Evolutionary conservation across 306 rosid genomes (phyloP).

Genomic region (Hippophae tibetana): DNA sequence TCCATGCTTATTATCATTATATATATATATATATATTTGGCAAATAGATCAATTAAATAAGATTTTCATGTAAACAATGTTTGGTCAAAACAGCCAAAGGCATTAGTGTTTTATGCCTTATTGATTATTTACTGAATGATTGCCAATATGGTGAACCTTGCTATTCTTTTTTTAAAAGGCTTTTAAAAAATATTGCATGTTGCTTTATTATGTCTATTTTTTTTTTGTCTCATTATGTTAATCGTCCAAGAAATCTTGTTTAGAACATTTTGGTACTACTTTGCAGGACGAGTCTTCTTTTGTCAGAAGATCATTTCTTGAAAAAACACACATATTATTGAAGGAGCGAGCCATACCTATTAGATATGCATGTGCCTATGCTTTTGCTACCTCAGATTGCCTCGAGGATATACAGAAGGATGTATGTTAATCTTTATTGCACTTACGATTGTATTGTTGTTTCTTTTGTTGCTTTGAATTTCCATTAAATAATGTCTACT

Average conservation of each 20-base stretch:
- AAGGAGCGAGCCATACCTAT: conserved; percentile 68
- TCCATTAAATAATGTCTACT: conserved; percentile 18
- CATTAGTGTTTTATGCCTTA: not conserved
- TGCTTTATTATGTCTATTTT: not conserved
- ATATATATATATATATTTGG: too few relatives aligned
- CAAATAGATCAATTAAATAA: not conserved
- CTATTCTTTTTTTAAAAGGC: not conserved
- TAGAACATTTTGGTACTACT: conserved; percentile 7
- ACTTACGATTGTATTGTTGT: conserved; percentile 1
- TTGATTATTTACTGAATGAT: not conserved
- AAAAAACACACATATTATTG: conserved; percentile 54
- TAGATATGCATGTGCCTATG: conserved; percentile 80
- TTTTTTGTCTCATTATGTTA: not conserved
- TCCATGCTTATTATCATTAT: too few relatives aligned
- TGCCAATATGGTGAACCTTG: not conserved
- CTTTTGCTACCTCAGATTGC: conserved; percentile 49
- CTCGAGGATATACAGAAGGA: conserved; percentile 40
- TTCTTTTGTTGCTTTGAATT: conserved; percentile 5
- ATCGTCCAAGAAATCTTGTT: conserved; percentile 2
- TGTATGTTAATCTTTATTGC: conserved; percentile 34
- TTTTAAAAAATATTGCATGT: not conserved
- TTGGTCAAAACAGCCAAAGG: not conserved
- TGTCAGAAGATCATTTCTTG: conserved; percentile 55
- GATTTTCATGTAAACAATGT: not conserved
- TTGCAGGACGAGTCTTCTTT: conserved; percentile 57